Evolutionary conservation across 345 rosid genomes (phyloP).

Genomic region (Aquilaria yunnanensis): DNA sequence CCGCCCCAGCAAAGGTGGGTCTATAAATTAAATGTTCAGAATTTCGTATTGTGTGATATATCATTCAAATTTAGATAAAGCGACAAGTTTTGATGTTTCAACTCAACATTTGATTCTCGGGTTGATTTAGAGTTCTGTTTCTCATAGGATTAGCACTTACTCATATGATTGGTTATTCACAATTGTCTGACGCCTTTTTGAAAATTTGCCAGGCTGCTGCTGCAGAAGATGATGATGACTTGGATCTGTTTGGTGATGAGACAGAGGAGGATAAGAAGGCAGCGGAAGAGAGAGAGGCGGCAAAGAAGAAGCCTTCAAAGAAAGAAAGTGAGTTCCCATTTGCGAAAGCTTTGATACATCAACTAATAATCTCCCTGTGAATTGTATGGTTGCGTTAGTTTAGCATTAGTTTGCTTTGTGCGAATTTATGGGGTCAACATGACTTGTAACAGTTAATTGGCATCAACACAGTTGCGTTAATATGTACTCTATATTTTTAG

Average conservation of each 20-base stretch:
- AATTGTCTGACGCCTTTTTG: neutral
- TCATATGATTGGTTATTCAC: neutral
- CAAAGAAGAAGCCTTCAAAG: conserved; percentile 70
- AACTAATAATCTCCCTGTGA: neutral
- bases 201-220: conserved; percentile 39
- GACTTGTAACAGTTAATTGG: neutral
- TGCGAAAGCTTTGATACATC: neutral
- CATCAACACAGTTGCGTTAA: neutral
- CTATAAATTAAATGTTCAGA: neutral
- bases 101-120: neutral
- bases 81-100: neutral
- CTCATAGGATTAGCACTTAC: neutral
- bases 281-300: conserved; percentile 79
- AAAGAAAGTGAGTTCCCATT: conserved; percentile 52
- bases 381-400: neutral
- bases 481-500: neutral
- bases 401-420: neutral
- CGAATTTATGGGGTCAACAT: neutral
- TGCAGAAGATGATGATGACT: conserved; percentile 72
- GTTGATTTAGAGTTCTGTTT: neutral
- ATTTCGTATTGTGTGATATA: neutral
- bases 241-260: conserved; percentile 96
- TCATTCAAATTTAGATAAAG: neutral
- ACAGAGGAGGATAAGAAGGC: conserved; percentile 96
- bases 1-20: conserved; percentile 26